Conservation (phyloP, 225 moss, liverwort and hornwort genomes). For the Thuidium tamariscinum region DNA sequence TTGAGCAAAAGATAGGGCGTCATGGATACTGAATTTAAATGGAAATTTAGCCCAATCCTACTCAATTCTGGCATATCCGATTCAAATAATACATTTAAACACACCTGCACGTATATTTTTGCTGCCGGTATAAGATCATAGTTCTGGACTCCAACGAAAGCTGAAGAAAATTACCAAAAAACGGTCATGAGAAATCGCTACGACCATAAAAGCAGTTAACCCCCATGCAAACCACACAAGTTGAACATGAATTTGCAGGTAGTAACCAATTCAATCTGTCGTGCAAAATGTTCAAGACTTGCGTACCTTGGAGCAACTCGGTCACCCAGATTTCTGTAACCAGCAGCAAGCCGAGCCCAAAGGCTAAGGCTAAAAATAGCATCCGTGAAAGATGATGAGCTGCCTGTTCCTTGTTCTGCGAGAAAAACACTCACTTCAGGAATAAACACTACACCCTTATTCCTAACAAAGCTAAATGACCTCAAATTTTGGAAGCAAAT, state of each 20-base stretch:
- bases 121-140: slow-evolving; percentile 54
- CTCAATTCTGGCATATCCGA: not conserved
- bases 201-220: not conserved
- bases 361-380: slow-evolving; percentile 66
- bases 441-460: not conserved
- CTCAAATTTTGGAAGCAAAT: not conserved
- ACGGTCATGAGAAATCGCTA: not conserved
- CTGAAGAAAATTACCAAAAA: slow-evolving; percentile 3
- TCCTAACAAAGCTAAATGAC: not conserved
- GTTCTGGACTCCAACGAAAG: slow-evolving; percentile 73
- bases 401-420: slow-evolving; percentile 58
- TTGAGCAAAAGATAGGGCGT: not conserved
- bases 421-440: not conserved
- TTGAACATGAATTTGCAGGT: not conserved
- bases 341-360: slow-evolving; percentile 50
- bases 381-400: slow-evolving; percentile 67
- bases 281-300: not conserved
- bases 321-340: slow-evolving; percentile 49
- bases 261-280: not conserved
- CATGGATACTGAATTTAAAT: not conserved
- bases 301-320: slow-evolving; percentile 56
- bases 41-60: not conserved
- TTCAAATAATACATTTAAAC: not conserved
- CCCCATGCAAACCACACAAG: not conserved
- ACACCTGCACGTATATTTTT: slow-evolving; percentile 65